Percentiles rank a stretch among this genome's conserved stretches.
Evolutionary conservation across 2,329 filamentous ascomycete genomes (phyloP).

Genomic region (Allantophomopsis cytisporea): DNA sequence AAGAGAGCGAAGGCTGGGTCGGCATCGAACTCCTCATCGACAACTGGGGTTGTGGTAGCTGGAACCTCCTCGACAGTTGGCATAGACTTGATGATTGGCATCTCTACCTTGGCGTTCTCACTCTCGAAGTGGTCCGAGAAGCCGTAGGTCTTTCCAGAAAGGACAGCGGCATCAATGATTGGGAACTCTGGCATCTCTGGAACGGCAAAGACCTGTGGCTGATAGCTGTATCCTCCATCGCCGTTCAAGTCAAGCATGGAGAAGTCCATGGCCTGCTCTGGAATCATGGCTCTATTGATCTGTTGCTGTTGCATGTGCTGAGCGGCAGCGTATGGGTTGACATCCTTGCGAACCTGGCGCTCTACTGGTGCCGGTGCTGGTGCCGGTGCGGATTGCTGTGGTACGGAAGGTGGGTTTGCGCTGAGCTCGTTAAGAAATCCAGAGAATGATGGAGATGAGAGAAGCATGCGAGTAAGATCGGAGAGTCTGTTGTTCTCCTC

Average conservation of each 20-base stretch:
- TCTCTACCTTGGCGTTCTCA: slow-evolving; percentile 32
- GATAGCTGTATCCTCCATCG: slow-evolving; percentile 39
- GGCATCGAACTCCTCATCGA: slow-evolving; percentile 45
- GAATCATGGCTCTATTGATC: slow-evolving; percentile 72
- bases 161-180: slow-evolving; percentile 45
- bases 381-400: slow-evolving; percentile 21
- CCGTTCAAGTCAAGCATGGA: slow-evolving; percentile 52
- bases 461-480: slow-evolving; percentile 68
- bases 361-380: slow-evolving; percentile 22
- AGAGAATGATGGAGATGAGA: slow-evolving; percentile 71
- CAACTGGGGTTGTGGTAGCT: slow-evolving; percentile 15
- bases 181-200: slow-evolving; percentile 42
- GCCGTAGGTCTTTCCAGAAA: slow-evolving; percentile 60
- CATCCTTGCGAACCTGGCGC: slow-evolving; percentile 47
- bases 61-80: slow-evolving; percentile 15
- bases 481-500: slow-evolving; percentile 77
- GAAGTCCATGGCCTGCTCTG: slow-evolving; percentile 66
- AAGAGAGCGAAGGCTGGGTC: slow-evolving; percentile 50
- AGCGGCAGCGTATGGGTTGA: slow-evolving; percentile 41
- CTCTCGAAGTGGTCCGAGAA: slow-evolving; percentile 29
- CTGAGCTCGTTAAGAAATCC: slow-evolving; percentile 64
- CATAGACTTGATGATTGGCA: slow-evolving; percentile 29
- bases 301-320: slow-evolving; percentile 43
- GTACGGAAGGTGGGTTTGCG: slow-evolving; percentile 36
- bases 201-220: slow-evolving; percentile 62